These are phyloP conservation scores for Sanghuangporus sanghuang DNA, from an alignment of 1,284 basidiomycete genomes.

Conservation along the genomic window DNA sequence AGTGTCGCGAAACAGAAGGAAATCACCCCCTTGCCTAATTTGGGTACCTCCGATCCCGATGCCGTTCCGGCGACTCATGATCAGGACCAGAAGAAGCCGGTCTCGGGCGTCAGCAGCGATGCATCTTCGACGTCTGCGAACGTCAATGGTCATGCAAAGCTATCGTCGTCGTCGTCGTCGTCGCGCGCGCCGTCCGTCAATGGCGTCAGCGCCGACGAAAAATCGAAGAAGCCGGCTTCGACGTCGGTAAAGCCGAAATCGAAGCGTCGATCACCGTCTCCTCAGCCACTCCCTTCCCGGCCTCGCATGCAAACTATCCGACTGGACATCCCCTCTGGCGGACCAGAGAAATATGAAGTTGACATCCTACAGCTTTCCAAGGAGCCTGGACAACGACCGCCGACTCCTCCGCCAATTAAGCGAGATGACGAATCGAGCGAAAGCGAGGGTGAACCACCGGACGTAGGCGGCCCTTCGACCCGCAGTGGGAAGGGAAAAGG, in stretches of 20 bases:
- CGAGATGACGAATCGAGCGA: constrained; percentile 41
- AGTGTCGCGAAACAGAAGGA: neutral
- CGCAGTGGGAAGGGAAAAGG: constrained; percentile 30
- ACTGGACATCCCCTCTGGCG: constrained; percentile 63
- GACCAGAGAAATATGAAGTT: constrained; percentile 67
- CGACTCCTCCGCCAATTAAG: constrained; percentile 45
- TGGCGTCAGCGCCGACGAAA: neutral
- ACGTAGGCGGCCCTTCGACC: constrained; percentile 5
- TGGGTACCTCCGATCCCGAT: neutral
- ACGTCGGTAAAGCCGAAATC: constrained; percentile 38
- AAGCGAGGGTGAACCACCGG: constrained; percentile 36
- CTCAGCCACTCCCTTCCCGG: constrained; percentile 46
- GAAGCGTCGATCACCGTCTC: constrained; percentile 52
- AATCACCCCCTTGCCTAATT: neutral
- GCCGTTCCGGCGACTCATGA: neutral
- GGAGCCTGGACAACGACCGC: constrained; percentile 57
- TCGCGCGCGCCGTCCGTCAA: neutral
- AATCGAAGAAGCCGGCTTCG: constrained; percentile 24
- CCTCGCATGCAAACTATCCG: constrained; percentile 62
- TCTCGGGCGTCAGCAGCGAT: neutral
- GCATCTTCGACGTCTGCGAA: neutral
- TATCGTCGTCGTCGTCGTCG: neutral
- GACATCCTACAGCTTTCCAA: constrained; percentile 56
- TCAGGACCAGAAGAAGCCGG: neutral
- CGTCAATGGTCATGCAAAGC: neutral